These are phyloP conservation scores for Thraustotheca clavata DNA, from an alignment of 352 stramenopile species.

Conservation along the genomic window DNA sequence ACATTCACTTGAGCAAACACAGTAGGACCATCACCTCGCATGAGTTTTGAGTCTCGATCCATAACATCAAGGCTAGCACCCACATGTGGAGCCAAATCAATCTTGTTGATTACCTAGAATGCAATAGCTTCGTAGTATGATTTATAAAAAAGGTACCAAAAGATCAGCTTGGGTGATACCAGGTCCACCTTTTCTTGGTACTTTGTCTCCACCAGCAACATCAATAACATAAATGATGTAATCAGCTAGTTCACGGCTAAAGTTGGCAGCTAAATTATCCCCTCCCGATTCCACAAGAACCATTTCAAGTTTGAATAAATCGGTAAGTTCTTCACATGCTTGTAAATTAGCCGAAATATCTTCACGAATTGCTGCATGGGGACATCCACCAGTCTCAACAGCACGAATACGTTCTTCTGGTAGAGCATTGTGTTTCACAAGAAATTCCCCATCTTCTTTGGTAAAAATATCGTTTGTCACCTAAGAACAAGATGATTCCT, in stretches of 20 bases:
- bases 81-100: slow-evolving; percentile 94
- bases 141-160: slow-evolving; percentile 45
- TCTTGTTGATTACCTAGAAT: slow-evolving; percentile 96
- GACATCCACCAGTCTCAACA: slow-evolving; percentile 97
- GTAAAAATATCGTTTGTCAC: slow-evolving; percentile 99
- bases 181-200: slow-evolving; percentile 95
- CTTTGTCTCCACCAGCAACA: slow-evolving; percentile 96
- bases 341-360: slow-evolving; percentile 96
- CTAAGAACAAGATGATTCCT: slow-evolving; percentile 23
- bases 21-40: slow-evolving; percentile 90
- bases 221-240: slow-evolving; percentile 99
- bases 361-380: slow-evolving; percentile 95
- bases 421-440: slow-evolving; percentile 90
- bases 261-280: slow-evolving; percentile 98
- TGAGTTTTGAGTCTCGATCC: slow-evolving; percentile 90
- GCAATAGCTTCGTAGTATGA: background rate
- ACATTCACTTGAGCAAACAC: slow-evolving; percentile 96
- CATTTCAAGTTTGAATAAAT: slow-evolving; percentile 76
- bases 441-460: slow-evolving; percentile 97
- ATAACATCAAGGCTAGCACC: slow-evolving; percentile 93
- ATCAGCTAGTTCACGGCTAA: slow-evolving; percentile 95
- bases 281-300: slow-evolving; percentile 87
- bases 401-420: slow-evolving; percentile 86
- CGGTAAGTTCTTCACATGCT: slow-evolving; percentile 92
- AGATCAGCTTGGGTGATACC: slow-evolving; percentile 97